Conservation (phyloP, 2,329 filamentous ascomycete species). For the Fusarium secorum region DNA sequence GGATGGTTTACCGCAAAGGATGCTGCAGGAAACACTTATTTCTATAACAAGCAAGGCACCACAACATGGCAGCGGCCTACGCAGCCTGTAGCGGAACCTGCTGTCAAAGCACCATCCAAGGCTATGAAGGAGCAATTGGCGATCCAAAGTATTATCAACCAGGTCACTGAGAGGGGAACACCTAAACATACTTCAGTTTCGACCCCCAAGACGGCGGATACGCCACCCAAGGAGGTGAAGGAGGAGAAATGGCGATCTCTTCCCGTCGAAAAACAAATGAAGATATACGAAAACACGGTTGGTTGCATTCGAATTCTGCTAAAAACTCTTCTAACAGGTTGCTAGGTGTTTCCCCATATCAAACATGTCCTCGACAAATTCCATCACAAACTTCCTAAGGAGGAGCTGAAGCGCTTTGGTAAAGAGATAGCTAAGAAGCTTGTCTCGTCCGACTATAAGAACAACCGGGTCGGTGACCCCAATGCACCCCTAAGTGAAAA, state of each 20-base stretch:
- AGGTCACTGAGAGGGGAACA: conserved; percentile 73
- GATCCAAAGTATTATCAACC: conserved; percentile 85
- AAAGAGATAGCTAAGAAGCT: conserved; percentile 84
- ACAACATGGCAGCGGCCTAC: conserved; percentile 86
- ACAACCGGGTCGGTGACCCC: conserved; percentile 84
- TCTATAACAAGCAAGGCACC: conserved; percentile 79
- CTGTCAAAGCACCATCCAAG: conserved; percentile 71
- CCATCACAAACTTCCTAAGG: conserved; percentile 83
- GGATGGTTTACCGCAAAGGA: conserved; percentile 87
- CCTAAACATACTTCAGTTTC: conserved; percentile 64
- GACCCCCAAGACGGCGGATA: conserved; percentile 69
- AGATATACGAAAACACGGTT: conserved; percentile 93
- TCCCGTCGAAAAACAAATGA: conserved; percentile 87
- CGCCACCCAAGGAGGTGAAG: conserved; percentile 65
- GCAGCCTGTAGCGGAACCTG: conserved; percentile 69
- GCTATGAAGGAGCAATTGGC: conserved; percentile 71
- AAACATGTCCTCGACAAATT: conserved; percentile 89
- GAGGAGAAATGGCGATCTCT: conserved; percentile 76
- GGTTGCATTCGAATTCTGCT: conserved; percentile 45
- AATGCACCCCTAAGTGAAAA: conserved; percentile 74
- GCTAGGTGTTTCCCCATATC: conserved; percentile 83
- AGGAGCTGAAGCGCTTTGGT: conserved; percentile 70
- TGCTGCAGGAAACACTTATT: conserved; percentile 77
- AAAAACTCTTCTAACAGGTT: conserved; percentile 12
- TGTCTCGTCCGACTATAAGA: conserved; percentile 90